Evolutionary conservation across 768 basidiomycete genomes (phyloP).

Genomic region (Cystobasidium onofrii): DNA sequence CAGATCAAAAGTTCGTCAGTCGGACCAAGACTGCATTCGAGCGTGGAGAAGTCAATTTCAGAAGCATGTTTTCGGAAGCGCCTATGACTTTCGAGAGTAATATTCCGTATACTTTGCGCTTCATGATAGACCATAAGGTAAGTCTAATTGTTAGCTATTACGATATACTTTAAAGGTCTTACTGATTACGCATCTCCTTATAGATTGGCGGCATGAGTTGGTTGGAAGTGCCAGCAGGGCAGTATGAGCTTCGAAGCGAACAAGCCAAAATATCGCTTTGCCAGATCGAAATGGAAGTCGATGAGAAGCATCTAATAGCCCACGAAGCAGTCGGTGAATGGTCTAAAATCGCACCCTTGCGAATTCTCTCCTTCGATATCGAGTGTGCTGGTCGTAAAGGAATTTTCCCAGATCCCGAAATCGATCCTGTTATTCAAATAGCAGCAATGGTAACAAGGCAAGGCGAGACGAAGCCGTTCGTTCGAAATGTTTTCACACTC

Average conservation of each 20-base stretch:
- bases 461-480: slow-evolving; percentile 86
- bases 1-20: slow-evolving; percentile 66
- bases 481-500: slow-evolving; percentile 91
- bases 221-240: slow-evolving; percentile 82
- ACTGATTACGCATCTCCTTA: neutral
- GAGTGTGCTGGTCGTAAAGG: slow-evolving; percentile 98
- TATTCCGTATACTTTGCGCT: slow-evolving; percentile 77
- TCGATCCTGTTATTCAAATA: slow-evolving; percentile 95
- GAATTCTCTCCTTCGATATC: slow-evolving; percentile 95
- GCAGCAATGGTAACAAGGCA: slow-evolving; percentile 98
- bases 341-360: slow-evolving; percentile 82
- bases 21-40: slow-evolving; percentile 85
- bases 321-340: slow-evolving; percentile 85
- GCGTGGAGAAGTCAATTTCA: slow-evolving; percentile 61
- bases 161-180: too few species aligned
- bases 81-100: slow-evolving; percentile 85
- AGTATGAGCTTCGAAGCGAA: slow-evolving; percentile 59
- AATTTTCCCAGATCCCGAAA: slow-evolving; percentile 82
- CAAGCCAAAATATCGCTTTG: slow-evolving; percentile 65
- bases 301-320: slow-evolving; percentile 78
- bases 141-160: too few species aligned
- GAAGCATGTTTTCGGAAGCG: slow-evolving; percentile 54
- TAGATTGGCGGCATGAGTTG: slow-evolving; percentile 98
- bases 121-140: slow-evolving; percentile 97
- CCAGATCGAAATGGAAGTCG: slow-evolving; percentile 75